phyloP scores from a whole-genome alignment of 2,329 filamentous ascomycete genomes.

The Lachnellula subtilissima region DNA sequence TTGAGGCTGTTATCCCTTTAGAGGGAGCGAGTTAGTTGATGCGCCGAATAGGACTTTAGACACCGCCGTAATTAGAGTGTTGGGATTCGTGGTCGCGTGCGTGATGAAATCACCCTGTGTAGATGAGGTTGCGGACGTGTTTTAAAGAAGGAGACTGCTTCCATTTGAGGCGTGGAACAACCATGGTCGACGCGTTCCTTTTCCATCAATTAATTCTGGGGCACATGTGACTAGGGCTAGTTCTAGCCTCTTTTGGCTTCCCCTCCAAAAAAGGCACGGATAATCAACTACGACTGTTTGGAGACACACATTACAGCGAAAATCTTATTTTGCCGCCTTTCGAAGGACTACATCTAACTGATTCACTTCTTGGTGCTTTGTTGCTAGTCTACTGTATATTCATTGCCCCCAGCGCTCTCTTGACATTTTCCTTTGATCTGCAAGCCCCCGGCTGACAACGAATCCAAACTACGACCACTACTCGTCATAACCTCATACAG shows the following conservation, averaged over 20 bases:
- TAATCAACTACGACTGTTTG: too few species aligned
- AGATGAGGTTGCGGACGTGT: constrained; percentile 13
- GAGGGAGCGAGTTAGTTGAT: constrained; percentile 15
- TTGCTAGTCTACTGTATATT: background rate
- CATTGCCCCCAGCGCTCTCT: background rate
- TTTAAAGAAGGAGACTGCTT: constrained; percentile 1
- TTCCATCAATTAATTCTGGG: too few species aligned
- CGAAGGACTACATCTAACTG: background rate
- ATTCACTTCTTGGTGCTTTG: background rate
- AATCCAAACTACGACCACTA: background rate
- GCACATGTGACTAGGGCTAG: too few species aligned
- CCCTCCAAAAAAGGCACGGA: background rate
- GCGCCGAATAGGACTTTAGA: constrained; percentile 12
- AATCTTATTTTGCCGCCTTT: background rate
- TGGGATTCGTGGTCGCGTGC: constrained; percentile 11
- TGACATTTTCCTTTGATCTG: background rate
- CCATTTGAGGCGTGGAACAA: too few species aligned
- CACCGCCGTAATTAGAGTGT: background rate
- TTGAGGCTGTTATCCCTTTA: constrained; percentile 28
- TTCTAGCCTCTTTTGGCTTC: background rate
- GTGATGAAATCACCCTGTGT: constrained; percentile 7
- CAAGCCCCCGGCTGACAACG: background rate
- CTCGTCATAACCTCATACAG: background rate
- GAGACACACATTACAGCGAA: too few species aligned
- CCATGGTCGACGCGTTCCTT: too few species aligned